Evolutionary conservation across 2,329 filamentous ascomycete genomes (phyloP).

Genomic region (Penicillium capsulatum): DNA sequence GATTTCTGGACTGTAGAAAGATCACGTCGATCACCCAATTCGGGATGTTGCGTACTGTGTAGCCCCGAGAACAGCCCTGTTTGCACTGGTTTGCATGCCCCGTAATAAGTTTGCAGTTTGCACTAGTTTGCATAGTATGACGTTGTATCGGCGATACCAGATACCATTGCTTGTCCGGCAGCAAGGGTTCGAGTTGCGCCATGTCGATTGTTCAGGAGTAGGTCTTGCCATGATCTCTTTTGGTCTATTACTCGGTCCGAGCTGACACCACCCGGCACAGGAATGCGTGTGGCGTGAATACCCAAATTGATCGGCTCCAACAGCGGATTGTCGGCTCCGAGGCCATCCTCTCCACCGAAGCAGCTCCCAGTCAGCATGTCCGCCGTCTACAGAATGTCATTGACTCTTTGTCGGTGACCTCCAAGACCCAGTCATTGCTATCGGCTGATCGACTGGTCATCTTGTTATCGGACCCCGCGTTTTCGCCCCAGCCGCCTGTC

Average conservation of each 20-base stretch:
- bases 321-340: constrained; percentile 31
- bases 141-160: too few species aligned
- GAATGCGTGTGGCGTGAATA: constrained; percentile 55
- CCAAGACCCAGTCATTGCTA: constrained; percentile 61
- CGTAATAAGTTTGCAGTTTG: neutral
- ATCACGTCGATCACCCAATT: neutral
- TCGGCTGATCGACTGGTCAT: constrained; percentile 56
- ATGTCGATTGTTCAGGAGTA: constrained; percentile 26
- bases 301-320: constrained; percentile 56
- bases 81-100: neutral
- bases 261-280: constrained; percentile 28
- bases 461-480: constrained; percentile 49
- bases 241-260: neutral
- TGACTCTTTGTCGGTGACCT: constrained; percentile 66
- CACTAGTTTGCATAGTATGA: too few species aligned
- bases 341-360: constrained; percentile 20
- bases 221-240: constrained; percentile 1
- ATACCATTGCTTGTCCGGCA: too few species aligned
- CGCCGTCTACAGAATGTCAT: constrained; percentile 62
- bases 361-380: constrained; percentile 27
- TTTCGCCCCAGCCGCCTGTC: constrained; percentile 40
- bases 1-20: too few species aligned
- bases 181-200: constrained; percentile 1
- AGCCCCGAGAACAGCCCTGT: neutral
- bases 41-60: neutral